Evolutionary conservation across 345 rosid genomes (phyloP).

Genomic region (Euphorbia lathyris): DNA sequence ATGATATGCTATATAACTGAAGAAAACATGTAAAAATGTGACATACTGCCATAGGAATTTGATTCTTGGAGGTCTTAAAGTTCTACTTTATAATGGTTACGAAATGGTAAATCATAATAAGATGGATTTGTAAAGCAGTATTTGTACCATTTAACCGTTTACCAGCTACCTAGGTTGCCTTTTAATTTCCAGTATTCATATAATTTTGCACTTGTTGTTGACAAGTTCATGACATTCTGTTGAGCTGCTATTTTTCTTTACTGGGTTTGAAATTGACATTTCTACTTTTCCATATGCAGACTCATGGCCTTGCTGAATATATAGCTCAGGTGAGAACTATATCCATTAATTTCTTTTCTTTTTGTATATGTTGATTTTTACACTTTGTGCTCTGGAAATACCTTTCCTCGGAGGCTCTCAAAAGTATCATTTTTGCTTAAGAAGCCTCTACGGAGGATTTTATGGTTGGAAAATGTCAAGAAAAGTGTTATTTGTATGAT

Average conservation of each 20-base stretch:
- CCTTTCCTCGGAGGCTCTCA: background rate
- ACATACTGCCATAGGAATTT: background rate
- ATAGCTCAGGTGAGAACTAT: slow-evolving; percentile 80
- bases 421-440: background rate
- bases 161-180: too few relatives aligned
- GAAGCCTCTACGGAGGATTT: background rate
- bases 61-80: background rate
- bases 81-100: background rate
- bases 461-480: background rate
- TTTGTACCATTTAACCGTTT: background rate
- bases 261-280: slow-evolving; percentile 25
- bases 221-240: background rate
- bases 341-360: slow-evolving; percentile 10
- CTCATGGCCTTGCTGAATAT: slow-evolving; percentile 97
- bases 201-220: background rate
- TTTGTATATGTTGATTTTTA: background rate
- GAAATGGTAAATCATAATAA: background rate
- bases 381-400: background rate
- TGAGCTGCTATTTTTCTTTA: background rate
- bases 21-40: background rate
- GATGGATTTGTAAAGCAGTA: background rate
- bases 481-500: background rate
- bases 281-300: slow-evolving; percentile 47
- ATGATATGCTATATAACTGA: background rate
- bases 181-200: too few relatives aligned